These are phyloP conservation scores for Nannizziopsis arthrosporioides DNA, from an alignment of 2,329 filamentous ascomycete genomes.

Conservation along the genomic window DNA sequence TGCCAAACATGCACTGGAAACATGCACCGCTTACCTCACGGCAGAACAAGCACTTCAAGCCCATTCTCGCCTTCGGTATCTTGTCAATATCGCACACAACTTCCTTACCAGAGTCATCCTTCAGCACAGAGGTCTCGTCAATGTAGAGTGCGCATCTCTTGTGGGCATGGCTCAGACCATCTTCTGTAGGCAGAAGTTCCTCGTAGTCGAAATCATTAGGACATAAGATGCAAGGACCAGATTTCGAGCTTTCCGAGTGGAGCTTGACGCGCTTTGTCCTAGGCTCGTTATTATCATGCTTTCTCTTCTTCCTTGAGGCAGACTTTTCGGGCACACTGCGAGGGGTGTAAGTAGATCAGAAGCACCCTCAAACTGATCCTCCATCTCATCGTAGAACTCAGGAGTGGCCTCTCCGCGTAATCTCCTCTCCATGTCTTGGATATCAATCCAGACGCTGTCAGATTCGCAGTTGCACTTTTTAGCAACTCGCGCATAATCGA, in stretches of 20 bases:
- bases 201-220: slow-evolving; percentile 78
- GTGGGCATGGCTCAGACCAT: slow-evolving; percentile 69
- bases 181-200: slow-evolving; percentile 74
- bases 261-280: slow-evolving; percentile 69
- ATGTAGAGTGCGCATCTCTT: slow-evolving; percentile 81
- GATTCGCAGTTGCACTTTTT: slow-evolving; percentile 96
- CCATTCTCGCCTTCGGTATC: slow-evolving; percentile 75
- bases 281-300: slow-evolving; percentile 45
- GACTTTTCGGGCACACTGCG: slow-evolving; percentile 59
- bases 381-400: slow-evolving; percentile 36
- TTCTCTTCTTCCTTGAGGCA: slow-evolving; percentile 58
- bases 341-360: slow-evolving; percentile 70
- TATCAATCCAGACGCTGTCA: slow-evolving; percentile 97
- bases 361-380: slow-evolving; percentile 49
- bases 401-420: slow-evolving; percentile 66
- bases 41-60: slow-evolving; percentile 90
- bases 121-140: slow-evolving; percentile 78
- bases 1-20: slow-evolving; percentile 92
- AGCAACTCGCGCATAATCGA: slow-evolving; percentile 87
- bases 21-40: slow-evolving; percentile 90
- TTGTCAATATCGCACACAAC: slow-evolving; percentile 65
- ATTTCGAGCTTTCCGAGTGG: slow-evolving; percentile 56
- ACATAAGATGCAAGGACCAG: slow-evolving; percentile 79
- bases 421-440: slow-evolving; percentile 90
- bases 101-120: slow-evolving; percentile 55